Evolutionary conservation across 345 rosid genomes (phyloP), one percentile per base, ranked within the genome.

Genomic region (Bruguiera gymnorhiza): DNA sequence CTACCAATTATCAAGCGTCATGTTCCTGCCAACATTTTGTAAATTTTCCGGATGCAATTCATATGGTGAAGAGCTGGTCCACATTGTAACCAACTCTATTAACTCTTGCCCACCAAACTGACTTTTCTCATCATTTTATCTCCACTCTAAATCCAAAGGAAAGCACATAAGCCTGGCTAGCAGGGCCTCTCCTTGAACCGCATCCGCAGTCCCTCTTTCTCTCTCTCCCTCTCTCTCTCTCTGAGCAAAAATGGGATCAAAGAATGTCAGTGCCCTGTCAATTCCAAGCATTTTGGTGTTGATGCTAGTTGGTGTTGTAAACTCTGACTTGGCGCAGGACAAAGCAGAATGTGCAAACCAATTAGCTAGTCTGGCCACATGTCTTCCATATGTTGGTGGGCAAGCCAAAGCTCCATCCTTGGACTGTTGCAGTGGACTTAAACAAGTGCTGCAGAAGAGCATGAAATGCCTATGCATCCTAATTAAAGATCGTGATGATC

Each of bases 371-470:
- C 80, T 93, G 2, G 77, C 90, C 13, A 53, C 92, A 0, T 93
- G 97, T 60, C 78, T 93, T 18, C 79, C 92, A 1, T 93, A 86
- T 15, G 96, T 84, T 5, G 84, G 94, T 16, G 94, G 94, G 3
- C 63, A 79, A 0, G 78, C 87, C 4, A 87, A 82, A 66, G 75
- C 81, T 31, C 98, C 97, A 0, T 78, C 94, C 26, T 23, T 73
- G 5, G 97, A 88, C 53, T 93, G 97, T 62, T 93, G 97, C 79
- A 62, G 63, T 0, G 97, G 97, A 18, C 74, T 93, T 8, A 81
- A 80, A 34, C 82, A 80, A 56, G 88, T 89, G 53, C 65, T 91
- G 5, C 73, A 61, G 2, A 89, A 83, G 78, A 89, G 94, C 84
- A 67, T 18, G 73, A 93, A 83, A 75, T 93, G 97, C 71, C 60